Evolutionary conservation across 768 basidiomycete genomes (phyloP), one percentile per base, ranked within the genome.

Genomic region (Podaxis sp.): DNA sequence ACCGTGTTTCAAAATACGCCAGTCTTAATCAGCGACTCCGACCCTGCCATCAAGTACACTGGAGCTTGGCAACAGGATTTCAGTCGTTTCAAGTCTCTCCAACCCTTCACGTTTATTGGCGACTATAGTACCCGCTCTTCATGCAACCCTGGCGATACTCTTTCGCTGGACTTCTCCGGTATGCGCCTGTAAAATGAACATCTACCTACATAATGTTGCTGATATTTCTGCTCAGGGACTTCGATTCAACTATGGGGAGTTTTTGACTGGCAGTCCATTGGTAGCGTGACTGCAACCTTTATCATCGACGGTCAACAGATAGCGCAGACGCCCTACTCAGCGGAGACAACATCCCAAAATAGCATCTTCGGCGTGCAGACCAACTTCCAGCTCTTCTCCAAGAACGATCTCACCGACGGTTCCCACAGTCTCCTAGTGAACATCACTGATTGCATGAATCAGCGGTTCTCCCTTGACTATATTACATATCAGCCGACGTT

Each of bases 401-500:
- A 59, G 11, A 57, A 61, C 40, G 61, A 32, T 28, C 66, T 72
- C 14, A 36, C 60, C 0, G 36, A 61, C 9, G 68, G 66, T 5
- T 57, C 66, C 2, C 68, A 71, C 50, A 66, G 59, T 6, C 63
- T 72, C 36, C 54, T 58, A 2, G 63, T 72, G 21, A 66, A 68
- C 10, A 62, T 73, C n/a, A 63, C 59, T 1, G 60, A 59, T 16
- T 64, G 64, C 51, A 51, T 53, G 32, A 65, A 65, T 40, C 64
- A 66, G 14, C 51, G 59, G 2, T 68, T 69, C 32, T 61, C 65
- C 1, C 40, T 73, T 0, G 72, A 72, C 59, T 73, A 72, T 50
- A 68, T 72, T 40, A 62, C 67, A 16, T 72, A 71, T 47, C 62
- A 59, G 7, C 71, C 72, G 3, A 68, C 69, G 5, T 69, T 69